phyloP scores from a whole-genome alignment of 1,284 basidiomycete genomes.

The Ceratobasidium sp. region DNA sequence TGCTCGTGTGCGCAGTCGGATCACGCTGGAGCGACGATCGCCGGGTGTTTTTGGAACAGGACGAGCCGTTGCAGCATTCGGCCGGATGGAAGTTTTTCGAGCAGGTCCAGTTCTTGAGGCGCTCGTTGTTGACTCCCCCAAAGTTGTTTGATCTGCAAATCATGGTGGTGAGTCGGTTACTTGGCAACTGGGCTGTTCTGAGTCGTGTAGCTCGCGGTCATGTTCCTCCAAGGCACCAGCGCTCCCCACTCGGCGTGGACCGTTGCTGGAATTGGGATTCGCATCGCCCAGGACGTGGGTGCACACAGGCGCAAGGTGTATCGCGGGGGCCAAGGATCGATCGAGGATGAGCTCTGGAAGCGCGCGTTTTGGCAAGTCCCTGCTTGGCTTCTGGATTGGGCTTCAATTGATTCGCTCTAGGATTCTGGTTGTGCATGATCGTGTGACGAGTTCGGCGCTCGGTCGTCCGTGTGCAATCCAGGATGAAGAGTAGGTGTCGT shows the following conservation, averaged over 20 bases:
- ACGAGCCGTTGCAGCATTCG: conserved; percentile 53
- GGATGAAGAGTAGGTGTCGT: conserved; percentile 76
- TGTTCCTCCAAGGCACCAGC: conserved; percentile 61
- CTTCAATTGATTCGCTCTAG: conserved; percentile 49
- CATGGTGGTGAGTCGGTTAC: conserved; percentile 53
- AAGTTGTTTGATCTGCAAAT: conserved; percentile 78
- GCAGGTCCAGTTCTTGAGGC: conserved; percentile 63
- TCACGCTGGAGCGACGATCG: conserved; percentile 70
- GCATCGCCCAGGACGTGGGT: conserved; percentile 72
- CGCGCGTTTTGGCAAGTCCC: conserved; percentile 75
- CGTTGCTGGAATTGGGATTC: conserved; percentile 70
- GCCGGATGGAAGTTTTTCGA: conserved; percentile 79
- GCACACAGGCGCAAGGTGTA: conserved; percentile 62
- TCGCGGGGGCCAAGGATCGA: conserved; percentile 38
- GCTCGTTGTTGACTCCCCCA: conserved; percentile 60
- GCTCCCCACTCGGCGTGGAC: conserved; percentile 76
- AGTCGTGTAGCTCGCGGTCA: conserved; percentile 45
- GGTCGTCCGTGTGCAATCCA: conserved; percentile 84
- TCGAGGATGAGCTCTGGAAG: conserved; percentile 69
- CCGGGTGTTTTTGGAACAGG: conserved; percentile 58
- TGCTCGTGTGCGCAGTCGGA: conserved; percentile 78
- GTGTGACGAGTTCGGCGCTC: conserved; percentile 69
- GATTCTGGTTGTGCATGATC: conserved; percentile 68
- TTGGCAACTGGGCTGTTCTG: no score
- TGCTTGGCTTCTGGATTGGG: conserved; percentile 1